Conservation (phyloP, 768 basidiomycete genomes). For the Lentinula lateritia region DNA sequence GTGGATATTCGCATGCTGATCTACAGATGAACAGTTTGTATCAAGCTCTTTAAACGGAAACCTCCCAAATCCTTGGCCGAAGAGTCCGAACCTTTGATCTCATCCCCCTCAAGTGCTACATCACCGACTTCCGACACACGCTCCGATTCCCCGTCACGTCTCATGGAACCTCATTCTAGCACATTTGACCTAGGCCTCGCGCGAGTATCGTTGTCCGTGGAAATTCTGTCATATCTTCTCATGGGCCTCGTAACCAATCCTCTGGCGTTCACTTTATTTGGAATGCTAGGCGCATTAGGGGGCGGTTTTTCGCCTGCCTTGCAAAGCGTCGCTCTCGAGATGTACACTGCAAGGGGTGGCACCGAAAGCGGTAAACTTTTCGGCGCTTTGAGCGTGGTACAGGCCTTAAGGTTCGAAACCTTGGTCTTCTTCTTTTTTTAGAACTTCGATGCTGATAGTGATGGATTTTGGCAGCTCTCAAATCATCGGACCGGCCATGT, state of each 20-base stretch:
- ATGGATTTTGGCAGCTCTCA: conserved; percentile 38
- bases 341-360: conserved; percentile 51
- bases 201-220: conserved; percentile 54
- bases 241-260: conserved; percentile 45
- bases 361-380: conserved; percentile 71
- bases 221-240: conserved; percentile 43
- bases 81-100: conserved; percentile 28
- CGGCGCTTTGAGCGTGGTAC: conserved; percentile 72
- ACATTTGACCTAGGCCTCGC: conserved; percentile 68
- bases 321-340: conserved; percentile 66
- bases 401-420: conserved; percentile 50
- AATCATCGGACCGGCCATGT: conserved; percentile 68
- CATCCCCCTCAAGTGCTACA: conserved; percentile 10
- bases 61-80: conserved; percentile 16
- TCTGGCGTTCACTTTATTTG: conserved; percentile 44
- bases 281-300: conserved; percentile 50
- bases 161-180: conserved; percentile 25
- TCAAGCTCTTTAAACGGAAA: conserved; percentile 48
- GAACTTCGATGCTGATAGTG: background rate
- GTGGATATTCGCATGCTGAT: background rate
- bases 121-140: conserved; percentile 18
- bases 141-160: conserved; percentile 2
- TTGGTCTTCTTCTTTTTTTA: background rate
- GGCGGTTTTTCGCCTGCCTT: conserved; percentile 60
- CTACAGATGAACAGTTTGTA: conserved; percentile 35